These are phyloP conservation scores for Plenodomus lindquistii DNA, from an alignment of 2,329 filamentous ascomycete genomes.

Conservation along the genomic window DNA sequence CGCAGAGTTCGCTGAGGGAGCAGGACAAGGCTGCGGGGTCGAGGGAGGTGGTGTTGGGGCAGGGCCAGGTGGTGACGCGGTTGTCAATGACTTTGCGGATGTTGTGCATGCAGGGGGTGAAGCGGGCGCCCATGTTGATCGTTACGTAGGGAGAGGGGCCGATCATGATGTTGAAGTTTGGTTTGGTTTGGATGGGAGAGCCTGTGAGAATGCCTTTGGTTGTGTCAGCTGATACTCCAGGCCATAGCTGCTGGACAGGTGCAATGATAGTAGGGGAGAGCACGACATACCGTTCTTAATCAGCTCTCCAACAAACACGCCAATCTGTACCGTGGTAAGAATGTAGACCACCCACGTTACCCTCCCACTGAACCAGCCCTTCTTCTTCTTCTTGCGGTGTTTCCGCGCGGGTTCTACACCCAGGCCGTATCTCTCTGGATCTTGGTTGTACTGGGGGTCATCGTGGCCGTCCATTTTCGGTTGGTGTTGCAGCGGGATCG, in stretches of 20 bases:
- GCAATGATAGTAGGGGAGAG: not conserved
- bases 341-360: conserved; percentile 82
- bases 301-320: conserved; percentile 87
- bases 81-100: conserved; percentile 65
- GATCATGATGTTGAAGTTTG: conserved; percentile 95
- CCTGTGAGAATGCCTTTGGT: conserved; percentile 71
- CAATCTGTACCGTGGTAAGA: conserved; percentile 75
- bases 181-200: conserved; percentile 76
- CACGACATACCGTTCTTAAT: conserved; percentile 72
- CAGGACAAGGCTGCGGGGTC: conserved; percentile 63
- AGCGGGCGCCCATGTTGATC: conserved; percentile 96
- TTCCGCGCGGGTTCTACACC: conserved; percentile 13
- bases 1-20: conserved; percentile 78
- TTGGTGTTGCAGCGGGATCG: conserved; percentile 51
- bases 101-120: conserved; percentile 92
- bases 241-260: not conserved
- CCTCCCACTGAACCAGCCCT: conserved; percentile 60
- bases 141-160: conserved; percentile 87
- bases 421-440: conserved; percentile 44
- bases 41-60: conserved; percentile 73
- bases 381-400: conserved; percentile 44
- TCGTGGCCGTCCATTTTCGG: conserved; percentile 45
- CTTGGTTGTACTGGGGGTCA: conserved; percentile 43
- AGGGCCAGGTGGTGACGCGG: conserved; percentile 67
- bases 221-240: conserved; percentile 8